Base-by-base conservation (phyloP, 2,329 filamentous ascomycete species). In the Paracoccidioides brasiliensis region DNA sequence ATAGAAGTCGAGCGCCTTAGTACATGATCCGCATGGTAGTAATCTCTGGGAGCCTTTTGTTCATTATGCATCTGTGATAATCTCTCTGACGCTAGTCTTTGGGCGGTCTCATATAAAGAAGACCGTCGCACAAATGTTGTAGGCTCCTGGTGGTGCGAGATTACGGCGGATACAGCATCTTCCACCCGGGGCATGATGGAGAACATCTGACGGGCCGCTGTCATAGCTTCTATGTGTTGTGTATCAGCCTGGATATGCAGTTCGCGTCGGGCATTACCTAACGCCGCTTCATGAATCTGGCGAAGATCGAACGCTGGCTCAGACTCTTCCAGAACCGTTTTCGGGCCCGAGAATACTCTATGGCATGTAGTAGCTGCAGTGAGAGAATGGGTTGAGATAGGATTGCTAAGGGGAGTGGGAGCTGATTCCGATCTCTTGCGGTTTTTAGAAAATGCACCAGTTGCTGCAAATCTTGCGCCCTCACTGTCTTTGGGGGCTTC, bases 201-300 rank as follows among this genome's bases (percentile, higher is more conserved):
- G 64, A 88, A 94, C 81, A 94, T 90, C 63, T 84, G 80, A 70
- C 85, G 85, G 4, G 89, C 88, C 87, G 94, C 91, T 12, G 85
- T 85, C 2, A 94, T 75, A 4, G 90, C 88, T 12, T 87, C 89
- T 38, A 87, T 86, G 60, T 84, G 84, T 1, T 93, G 74, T 5
- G 81, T 80, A 58, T 87, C 83, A 46, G 80, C 73, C 2, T 85
- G 82, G 0, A 83, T 86, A 65, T 84, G 93, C 85, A 91, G 88
- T 59, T 83, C 81, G 58, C 83, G 78, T 40, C 80, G 77, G 72
- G 88, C 80, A 52, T 78, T 85, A 37, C 82, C 85, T 55, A 77
- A 76, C 0, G 85, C 81, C 33, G 83, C 71, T 51, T 88, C 79
- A 57, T 76, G 76, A 33, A 80, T 73, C 22, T 77, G 71, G 3